phyloP scores from a whole-genome alignment of 306 rosid genomes.

The Datisca glomerata region DNA sequence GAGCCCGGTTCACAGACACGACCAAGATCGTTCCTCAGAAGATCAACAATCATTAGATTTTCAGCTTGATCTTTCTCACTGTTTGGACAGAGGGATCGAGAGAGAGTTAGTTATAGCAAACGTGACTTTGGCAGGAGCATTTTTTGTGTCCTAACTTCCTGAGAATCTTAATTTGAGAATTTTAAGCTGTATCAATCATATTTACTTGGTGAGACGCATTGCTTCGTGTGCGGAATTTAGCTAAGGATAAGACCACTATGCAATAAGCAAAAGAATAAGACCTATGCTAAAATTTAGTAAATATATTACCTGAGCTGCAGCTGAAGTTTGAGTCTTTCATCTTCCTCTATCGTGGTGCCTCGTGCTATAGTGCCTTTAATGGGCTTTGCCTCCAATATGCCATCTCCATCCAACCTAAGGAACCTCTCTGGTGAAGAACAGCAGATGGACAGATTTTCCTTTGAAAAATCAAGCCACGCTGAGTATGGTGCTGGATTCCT shows the following conservation, averaged over 20 bases:
- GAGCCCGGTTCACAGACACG: slow-evolving; percentile 92
- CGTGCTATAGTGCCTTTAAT: slow-evolving; percentile 93
- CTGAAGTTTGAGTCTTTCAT: slow-evolving; percentile 49
- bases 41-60: slow-evolving; percentile 96
- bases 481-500: slow-evolving; percentile 97
- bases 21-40: slow-evolving; percentile 95
- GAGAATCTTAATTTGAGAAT: too few species aligned
- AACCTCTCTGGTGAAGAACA: slow-evolving; percentile 98
- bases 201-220: not conserved
- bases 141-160: too few species aligned
- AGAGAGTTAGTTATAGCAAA: slow-evolving; percentile 4
- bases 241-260: too few species aligned
- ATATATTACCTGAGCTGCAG: slow-evolving; percentile 81
- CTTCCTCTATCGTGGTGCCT: slow-evolving; percentile 66
- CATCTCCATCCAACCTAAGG: slow-evolving; percentile 59
- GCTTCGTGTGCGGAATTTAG: too few species aligned
- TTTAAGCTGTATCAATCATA: not conserved
- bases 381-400: slow-evolving; percentile 86
- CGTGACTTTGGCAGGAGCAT: too few species aligned
- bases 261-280: too few species aligned
- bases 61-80: slow-evolving; percentile 97
- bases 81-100: slow-evolving; percentile 10
- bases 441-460: slow-evolving; percentile 59
- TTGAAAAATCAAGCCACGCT: slow-evolving; percentile 90
- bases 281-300: too few species aligned